Evolutionary conservation across 164 flowering plant species (phyloP), one percentile per base, ranked within the genome.

Genomic region (Nelumbo lutea): DNA sequence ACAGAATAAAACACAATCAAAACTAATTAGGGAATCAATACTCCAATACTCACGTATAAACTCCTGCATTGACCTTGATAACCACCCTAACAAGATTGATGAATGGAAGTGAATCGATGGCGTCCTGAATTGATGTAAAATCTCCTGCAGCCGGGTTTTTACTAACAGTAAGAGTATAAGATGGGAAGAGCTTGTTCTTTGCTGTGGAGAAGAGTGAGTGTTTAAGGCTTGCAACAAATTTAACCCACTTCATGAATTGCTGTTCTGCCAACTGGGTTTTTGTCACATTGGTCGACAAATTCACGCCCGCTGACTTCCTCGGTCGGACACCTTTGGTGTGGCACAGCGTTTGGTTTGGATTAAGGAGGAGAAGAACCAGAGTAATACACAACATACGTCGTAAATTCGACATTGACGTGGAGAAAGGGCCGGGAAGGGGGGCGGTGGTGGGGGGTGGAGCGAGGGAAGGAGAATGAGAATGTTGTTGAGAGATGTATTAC

Each of bases 201-300:
- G 93, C 98, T 1, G 85, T 51, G 63, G 79, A 83, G 77, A 88
- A 93, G 27, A 87, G 69, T 1, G 98, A 81, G 72, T 96, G 99
- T 47, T 81, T 88, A 6, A 90, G 83, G 9, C 79, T 84, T 0
- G 97, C 97, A 56, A 96, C 96, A 73, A 86, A 90, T 27, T 73
- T 77, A 55, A 96, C 97, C 99, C 99, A 96, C 65, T 79, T 88
- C 91, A 95, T 83, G 84, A 89, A 95, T 64, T 92, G 96, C 73
- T 83, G 78, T 67, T 92, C 96, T 51, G 91, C 77, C 65, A 82
- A 70, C 47, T 87, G 87, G 68, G 81, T 76, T 43, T 76, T 74
- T 0, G 90, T 88, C 73, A 65, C 66, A 70, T 88, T 91, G 6
- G 27, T 63, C 1, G 79, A 13, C 14, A 75, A 67, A 1, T 61